Evolutionary conservation across 257 asterid species (phyloP), one percentile per base, ranked within the genome.

Genomic region (Jacaranda mimosifolia): DNA sequence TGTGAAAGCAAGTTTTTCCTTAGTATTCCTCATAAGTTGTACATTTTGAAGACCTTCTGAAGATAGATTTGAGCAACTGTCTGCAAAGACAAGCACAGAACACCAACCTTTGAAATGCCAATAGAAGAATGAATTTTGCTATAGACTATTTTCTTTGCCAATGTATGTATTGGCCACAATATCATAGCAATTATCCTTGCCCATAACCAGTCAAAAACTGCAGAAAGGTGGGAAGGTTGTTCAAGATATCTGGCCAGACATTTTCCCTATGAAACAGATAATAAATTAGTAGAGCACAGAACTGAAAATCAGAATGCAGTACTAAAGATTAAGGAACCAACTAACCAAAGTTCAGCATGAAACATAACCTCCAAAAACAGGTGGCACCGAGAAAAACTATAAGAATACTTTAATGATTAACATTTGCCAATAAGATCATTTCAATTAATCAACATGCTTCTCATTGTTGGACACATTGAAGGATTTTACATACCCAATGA

Each of bases 21-120:
- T 53, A 75, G 51, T 48, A 64, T 70, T 55, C 46, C 67, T 53
- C 40, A 15, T 49, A 45, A 13, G 6, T 36, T 21, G 42, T 63
- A 62, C 62, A 15, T 13, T 35, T 38, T 64, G 17, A 35, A 13
- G 43, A 48, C 32, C 18, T 17, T 49, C 38, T 60, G 11, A 60
- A 65, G 17, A 42, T 68, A 35, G 46, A 75, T 64, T 18, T 32
- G 7, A 55, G 12, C 45, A 76, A 49, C 66, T 45, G 17, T 21
- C 60, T 58, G 53, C 52, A 63, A 43, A 80, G 74, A 51, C 46
- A 42, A 10, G 11, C 38, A 63, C 9, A 55, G 21, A 70, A 52
- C 15, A 73, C 83, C 10, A 58, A 94, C 97, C 98, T 94, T 94
- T 75, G 94, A 94, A 75, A 94, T 89, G 39, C 98, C 96, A 74